phyloP scores from a whole-genome alignment of 371 early-diverging fungal species.

The Mucor plumbeus region DNA sequence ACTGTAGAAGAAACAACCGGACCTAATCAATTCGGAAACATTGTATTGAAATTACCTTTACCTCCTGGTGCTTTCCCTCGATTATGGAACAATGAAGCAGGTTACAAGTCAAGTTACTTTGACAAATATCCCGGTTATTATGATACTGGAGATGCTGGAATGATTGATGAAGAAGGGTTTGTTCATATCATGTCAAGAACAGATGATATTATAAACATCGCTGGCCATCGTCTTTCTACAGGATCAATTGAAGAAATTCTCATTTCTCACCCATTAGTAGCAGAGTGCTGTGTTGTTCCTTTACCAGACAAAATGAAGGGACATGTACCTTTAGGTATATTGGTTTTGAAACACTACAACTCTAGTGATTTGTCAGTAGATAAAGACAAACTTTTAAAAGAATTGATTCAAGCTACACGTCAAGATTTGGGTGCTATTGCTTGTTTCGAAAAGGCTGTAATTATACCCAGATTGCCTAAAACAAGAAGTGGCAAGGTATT shows the following conservation, averaged over 20 bases:
- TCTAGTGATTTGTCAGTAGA: slow-evolving; percentile 9
- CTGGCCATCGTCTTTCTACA: slow-evolving; percentile 92
- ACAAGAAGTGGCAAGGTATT: slow-evolving; percentile 94
- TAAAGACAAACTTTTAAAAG: slow-evolving; percentile 42
- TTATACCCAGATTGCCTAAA: slow-evolving; percentile 86
- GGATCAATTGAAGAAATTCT: slow-evolving; percentile 89
- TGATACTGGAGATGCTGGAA: slow-evolving; percentile 87
- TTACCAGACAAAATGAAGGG: slow-evolving; percentile 72
- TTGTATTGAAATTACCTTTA: slow-evolving; percentile 81
- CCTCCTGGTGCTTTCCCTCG: slow-evolving; percentile 79
- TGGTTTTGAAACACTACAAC: slow-evolving; percentile 55
- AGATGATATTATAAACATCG: slow-evolving; percentile 94
- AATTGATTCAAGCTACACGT: slow-evolving; percentile 58
- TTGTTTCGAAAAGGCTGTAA: slow-evolving; percentile 67
- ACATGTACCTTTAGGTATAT: slow-evolving; percentile 67
- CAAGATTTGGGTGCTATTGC: slow-evolving; percentile 80
- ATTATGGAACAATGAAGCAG: slow-evolving; percentile 78
- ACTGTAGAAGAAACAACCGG: slow-evolving; percentile 52
- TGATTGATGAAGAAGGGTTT: slow-evolving; percentile 77
- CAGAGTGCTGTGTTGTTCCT: slow-evolving; percentile 80
- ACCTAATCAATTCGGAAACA: slow-evolving; percentile 72
- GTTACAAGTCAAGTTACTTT: slow-evolving; percentile 82
- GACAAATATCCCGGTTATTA: slow-evolving; percentile 81
- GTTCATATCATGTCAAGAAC: slow-evolving; percentile 86
- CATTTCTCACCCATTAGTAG: slow-evolving; percentile 70